Evolutionary conservation across 306 rosid species (phyloP).

Genomic region (Sechiopsis laciniata): DNA sequence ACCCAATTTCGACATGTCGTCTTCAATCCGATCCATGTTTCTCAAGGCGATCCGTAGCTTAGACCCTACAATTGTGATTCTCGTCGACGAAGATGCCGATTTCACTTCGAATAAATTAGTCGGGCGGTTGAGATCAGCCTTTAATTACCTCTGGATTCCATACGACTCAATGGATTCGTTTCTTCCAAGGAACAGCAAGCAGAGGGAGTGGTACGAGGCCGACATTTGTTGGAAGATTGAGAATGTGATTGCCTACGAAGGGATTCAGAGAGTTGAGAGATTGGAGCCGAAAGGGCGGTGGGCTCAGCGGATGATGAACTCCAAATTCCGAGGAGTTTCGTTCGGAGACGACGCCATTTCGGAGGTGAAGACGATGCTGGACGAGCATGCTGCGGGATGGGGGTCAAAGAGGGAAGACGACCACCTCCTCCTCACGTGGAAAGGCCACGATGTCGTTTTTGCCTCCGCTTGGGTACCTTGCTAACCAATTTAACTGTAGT

Average conservation of each 20-base stretch:
- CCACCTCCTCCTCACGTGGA: constrained; percentile 81
- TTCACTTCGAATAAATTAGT: constrained; percentile 58
- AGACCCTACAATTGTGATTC: constrained; percentile 58
- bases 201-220: constrained; percentile 86
- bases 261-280: constrained; percentile 68
- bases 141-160: constrained; percentile 88
- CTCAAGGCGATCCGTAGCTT: constrained; percentile 50
- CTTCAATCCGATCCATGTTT: constrained; percentile 52
- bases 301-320: constrained; percentile 66
- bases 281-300: constrained; percentile 51
- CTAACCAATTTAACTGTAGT: constrained; percentile 22
- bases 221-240: constrained; percentile 81
- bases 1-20: constrained; percentile 6
- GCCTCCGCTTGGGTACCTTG: constrained; percentile 80
- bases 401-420: constrained; percentile 85
- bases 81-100: constrained; percentile 85
- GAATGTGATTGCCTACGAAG: constrained; percentile 78
- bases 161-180: constrained; percentile 82
- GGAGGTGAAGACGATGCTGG: constrained; percentile 80
- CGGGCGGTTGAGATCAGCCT: constrained; percentile 60
- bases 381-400: constrained; percentile 96
- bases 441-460: constrained; percentile 88
- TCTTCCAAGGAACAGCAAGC: constrained; percentile 58
- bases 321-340: constrained; percentile 42
- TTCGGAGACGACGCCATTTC: constrained; percentile 58